Evolutionary conservation across 2,329 filamentous ascomycete species (phyloP).

Genomic region (Cercospora janseana): DNA sequence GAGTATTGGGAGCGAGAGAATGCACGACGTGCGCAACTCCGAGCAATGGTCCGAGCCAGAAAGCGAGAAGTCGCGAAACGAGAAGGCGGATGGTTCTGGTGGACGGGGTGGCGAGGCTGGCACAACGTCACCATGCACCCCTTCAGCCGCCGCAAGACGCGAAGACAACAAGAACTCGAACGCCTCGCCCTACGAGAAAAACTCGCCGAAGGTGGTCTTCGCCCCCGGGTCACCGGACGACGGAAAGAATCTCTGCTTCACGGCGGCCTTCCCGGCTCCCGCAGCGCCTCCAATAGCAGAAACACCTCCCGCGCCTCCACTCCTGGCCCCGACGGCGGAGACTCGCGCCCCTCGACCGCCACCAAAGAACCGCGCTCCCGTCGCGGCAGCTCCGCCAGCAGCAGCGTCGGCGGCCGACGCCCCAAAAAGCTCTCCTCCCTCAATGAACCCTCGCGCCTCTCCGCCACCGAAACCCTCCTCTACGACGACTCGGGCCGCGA

Average conservation of each 20-base stretch:
- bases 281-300: conserved; percentile 24
- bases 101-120: conserved; percentile 69
- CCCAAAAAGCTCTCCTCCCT: conserved; percentile 21
- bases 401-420: conserved; percentile 22
- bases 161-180: conserved; percentile 34
- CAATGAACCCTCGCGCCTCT: conserved; percentile 30
- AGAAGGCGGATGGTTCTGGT: conserved; percentile 78
- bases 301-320: conserved; percentile 29
- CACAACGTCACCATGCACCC: conserved; percentile 35
- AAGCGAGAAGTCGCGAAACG: conserved; percentile 68
- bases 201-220: conserved; percentile 20
- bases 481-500: conserved; percentile 22
- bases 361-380: conserved; percentile 23
- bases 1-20: conserved; percentile 99
- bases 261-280: conserved; percentile 26
- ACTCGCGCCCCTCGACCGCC: conserved; percentile 10
- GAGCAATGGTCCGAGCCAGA: conserved; percentile 66
- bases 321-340: conserved; percentile 27
- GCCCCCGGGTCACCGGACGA: neutral
- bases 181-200: conserved; percentile 33
- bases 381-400: conserved; percentile 28
- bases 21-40: conserved; percentile 73
- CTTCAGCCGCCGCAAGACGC: conserved; percentile 28
- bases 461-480: conserved; percentile 32
- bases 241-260: conserved; percentile 25